Evolutionary conservation across 2,329 filamentous ascomycete species (phyloP).

Genomic region (Falciphora oryzae): DNA sequence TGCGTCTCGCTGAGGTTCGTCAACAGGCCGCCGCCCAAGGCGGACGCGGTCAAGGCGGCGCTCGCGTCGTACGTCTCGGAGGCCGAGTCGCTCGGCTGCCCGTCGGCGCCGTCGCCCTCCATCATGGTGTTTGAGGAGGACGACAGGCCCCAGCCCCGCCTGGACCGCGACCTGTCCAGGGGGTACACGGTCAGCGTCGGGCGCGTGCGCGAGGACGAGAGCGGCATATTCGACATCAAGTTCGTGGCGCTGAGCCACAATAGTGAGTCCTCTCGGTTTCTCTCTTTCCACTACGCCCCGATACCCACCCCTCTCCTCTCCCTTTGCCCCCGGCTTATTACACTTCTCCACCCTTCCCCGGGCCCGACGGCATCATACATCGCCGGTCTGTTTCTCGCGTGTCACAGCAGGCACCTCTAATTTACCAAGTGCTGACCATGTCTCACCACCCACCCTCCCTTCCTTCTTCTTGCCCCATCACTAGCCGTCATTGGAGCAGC

Average conservation of each 20-base stretch:
- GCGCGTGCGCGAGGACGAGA: slow-evolving; percentile 76
- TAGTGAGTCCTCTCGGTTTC: slow-evolving; percentile 45
- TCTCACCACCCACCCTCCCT: not conserved
- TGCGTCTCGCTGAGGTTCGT: slow-evolving; percentile 84
- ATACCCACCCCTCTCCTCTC: not conserved
- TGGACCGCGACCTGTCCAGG: slow-evolving; percentile 78
- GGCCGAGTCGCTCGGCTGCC: slow-evolving; percentile 76
- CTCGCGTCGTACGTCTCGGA: slow-evolving; percentile 78
- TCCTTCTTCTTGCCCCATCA: too few relatives aligned
- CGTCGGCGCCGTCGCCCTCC: slow-evolving; percentile 73
- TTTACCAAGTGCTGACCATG: not conserved
- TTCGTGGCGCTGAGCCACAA: slow-evolving; percentile 89
- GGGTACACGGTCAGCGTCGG: slow-evolving; percentile 93
- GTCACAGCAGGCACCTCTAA: not conserved
- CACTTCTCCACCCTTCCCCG: not conserved
- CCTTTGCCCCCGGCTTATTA: too few relatives aligned
- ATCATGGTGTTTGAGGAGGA: slow-evolving; percentile 87
- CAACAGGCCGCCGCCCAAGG: slow-evolving; percentile 65
- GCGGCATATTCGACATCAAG: slow-evolving; percentile 87
- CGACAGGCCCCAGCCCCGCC: slow-evolving; percentile 83
- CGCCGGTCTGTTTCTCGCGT: not conserved
- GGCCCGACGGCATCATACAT: not conserved
- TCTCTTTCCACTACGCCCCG: not conserved
- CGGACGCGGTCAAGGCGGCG: slow-evolving; percentile 71
- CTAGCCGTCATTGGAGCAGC: slow-evolving; percentile 88